phyloP scores from a whole-genome alignment of 768 basidiomycete species.

The Lactifluus hygrophoroides region DNA sequence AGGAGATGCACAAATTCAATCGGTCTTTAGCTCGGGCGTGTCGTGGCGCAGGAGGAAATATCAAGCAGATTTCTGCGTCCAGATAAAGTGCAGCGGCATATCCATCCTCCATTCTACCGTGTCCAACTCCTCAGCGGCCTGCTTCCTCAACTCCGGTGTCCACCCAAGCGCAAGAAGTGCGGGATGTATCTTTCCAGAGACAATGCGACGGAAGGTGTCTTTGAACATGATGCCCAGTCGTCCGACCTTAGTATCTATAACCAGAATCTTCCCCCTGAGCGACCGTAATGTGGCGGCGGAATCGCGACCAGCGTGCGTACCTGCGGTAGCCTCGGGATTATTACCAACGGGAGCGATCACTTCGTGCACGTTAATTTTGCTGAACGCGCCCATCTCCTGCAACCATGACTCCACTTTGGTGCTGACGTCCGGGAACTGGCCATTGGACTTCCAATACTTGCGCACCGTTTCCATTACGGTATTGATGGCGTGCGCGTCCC shows the following conservation, averaged over 20 bases:
- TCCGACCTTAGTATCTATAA: neutral
- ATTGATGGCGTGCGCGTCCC: neutral
- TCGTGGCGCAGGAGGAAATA: no score
- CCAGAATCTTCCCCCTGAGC: no score
- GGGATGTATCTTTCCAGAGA: neutral
- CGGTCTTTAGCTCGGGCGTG: no score
- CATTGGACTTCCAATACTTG: no score
- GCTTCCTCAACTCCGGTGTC: slow-evolving; percentile 6
- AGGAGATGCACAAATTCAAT: no score
- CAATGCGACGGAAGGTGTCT: neutral
- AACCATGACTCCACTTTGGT: neutral
- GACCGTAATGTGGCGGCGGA: neutral
- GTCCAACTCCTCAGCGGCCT: neutral
- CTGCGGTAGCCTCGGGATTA: no score
- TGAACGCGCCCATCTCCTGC: neutral
- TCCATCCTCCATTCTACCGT: neutral
- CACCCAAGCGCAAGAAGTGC: neutral
- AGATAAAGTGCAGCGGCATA: neutral
- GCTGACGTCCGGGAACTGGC: neutral
- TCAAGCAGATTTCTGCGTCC: slow-evolving; percentile 6
- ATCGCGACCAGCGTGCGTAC: neutral
- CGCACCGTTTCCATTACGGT: neutral
- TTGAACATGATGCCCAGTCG: neutral
- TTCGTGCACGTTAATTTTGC: slow-evolving; percentile 9
- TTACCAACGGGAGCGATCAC: neutral